A percentile compares a stretch with the other conserved stretches of the same genome.
phyloP scores from a whole-genome alignment of 164 flowering plant species.

The Vitis vinifera region DNA sequence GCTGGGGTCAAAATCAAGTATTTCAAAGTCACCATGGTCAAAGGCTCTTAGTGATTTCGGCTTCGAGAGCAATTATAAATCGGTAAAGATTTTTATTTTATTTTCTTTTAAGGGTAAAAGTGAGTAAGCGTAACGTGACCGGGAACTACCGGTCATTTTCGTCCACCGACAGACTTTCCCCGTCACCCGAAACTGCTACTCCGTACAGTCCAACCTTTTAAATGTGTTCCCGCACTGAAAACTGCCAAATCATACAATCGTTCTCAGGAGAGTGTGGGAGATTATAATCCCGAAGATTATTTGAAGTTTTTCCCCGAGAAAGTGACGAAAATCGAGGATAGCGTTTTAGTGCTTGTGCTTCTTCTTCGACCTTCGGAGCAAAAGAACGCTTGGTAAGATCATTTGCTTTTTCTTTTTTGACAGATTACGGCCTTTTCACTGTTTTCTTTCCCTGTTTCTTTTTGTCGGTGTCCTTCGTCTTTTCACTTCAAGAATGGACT shows the following conservation, averaged over 20 bases:
- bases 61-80: too few species aligned
- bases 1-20: too few species aligned
- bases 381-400: neutral
- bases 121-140: slow-evolving; percentile 19
- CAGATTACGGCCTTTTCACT: neutral
- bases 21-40: too few species aligned
- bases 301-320: slow-evolving; percentile 7
- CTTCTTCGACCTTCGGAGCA: neutral
- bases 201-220: neutral
- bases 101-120: neutral
- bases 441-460: too few species aligned
- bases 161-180: slow-evolving; percentile 43
- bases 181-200: slow-evolving; percentile 17
- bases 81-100: slow-evolving; percentile 3
- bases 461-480: neutral
- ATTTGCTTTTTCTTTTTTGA: neutral
- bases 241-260: neutral
- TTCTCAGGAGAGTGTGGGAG: neutral
- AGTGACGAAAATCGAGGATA: neutral
- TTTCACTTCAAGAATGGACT: slow-evolving; percentile 1
- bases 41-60: too few species aligned
- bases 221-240: slow-evolving; percentile 13
- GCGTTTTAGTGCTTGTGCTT: neutral
- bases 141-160: slow-evolving; percentile 34
- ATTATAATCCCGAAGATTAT: slow-evolving; percentile 5